Evolutionary conservation across 148 eudicot species (phyloP).

Genomic region (Diospyros lotus): DNA sequence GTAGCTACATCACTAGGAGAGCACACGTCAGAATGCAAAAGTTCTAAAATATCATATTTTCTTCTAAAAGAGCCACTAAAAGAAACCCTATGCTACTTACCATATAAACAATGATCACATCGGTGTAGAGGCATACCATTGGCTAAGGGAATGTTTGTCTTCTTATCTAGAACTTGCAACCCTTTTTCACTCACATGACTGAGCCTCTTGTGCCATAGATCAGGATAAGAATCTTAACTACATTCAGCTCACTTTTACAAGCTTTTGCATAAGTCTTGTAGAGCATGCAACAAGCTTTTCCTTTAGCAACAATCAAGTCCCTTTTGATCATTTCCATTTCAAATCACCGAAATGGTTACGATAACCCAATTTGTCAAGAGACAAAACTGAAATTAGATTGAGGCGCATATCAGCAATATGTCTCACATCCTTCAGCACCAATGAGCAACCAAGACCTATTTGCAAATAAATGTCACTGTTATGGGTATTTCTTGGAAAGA

Average conservation of each 20-base stretch:
- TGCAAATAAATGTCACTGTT: too few species aligned
- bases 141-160: neutral
- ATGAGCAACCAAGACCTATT: neutral
- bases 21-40: neutral
- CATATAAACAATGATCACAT: neutral
- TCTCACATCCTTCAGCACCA: neutral
- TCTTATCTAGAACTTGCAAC: neutral
- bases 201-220: neutral
- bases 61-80: neutral
- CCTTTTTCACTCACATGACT: neutral
- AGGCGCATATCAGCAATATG: neutral
- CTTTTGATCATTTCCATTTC: neutral
- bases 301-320: neutral
- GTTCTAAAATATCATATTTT: neutral
- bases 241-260: neutral
- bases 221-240: neutral
- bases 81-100: neutral
- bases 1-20: neutral
- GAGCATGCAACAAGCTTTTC: neutral
- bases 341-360: neutral
- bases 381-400: neutral
- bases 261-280: neutral
- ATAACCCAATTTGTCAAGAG: neutral
- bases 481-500: too few species aligned
- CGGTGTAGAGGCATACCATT: neutral